Conservation (phyloP, 179 eudicot species). For the Carnegiea gigantea region DNA sequence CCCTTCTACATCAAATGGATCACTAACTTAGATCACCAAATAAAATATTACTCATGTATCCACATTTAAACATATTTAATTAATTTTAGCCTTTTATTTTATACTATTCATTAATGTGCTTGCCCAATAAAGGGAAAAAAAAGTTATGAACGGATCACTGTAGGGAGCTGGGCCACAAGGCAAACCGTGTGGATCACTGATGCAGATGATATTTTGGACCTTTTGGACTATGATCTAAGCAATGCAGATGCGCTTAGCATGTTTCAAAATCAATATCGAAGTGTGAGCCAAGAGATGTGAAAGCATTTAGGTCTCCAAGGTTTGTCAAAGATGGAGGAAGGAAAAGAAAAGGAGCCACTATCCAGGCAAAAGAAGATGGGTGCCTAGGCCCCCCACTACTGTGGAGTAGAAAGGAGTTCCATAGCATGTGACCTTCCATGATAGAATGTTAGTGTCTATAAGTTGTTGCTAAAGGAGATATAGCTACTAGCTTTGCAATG, state of each 20-base stretch:
- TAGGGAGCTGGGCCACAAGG: too few species aligned
- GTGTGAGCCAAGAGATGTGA: conserved; percentile 25
- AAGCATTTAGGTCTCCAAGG: conserved; percentile 16
- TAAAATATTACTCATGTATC: too few species aligned
- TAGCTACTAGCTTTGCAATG: conserved; percentile 21
- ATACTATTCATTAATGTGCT: too few species aligned
- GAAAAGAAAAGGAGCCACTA: conserved; percentile 31
- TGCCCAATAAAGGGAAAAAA: too few species aligned
- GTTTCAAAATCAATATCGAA: background rate
- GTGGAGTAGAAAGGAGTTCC: conserved; percentile 17
- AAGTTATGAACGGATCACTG: too few species aligned
- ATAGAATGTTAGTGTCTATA: conserved; percentile 19
- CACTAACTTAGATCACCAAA: too few species aligned
- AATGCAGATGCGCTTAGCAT: background rate
- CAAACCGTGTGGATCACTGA: too few species aligned
- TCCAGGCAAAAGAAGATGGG: conserved; percentile 42
- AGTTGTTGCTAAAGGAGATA: conserved; percentile 16
- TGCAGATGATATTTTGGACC: too few species aligned
- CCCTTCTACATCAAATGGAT: too few species aligned
- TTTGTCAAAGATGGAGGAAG: conserved; percentile 24
- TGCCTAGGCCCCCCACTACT: conserved; percentile 24
- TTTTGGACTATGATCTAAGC: too few species aligned
- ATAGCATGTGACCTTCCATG: conserved; percentile 39
- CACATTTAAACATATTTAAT: too few species aligned
- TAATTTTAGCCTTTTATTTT: too few species aligned